phyloP scores from a whole-genome alignment of 2,329 filamentous ascomycete species.

The Sporothrix schenckii region DNA sequence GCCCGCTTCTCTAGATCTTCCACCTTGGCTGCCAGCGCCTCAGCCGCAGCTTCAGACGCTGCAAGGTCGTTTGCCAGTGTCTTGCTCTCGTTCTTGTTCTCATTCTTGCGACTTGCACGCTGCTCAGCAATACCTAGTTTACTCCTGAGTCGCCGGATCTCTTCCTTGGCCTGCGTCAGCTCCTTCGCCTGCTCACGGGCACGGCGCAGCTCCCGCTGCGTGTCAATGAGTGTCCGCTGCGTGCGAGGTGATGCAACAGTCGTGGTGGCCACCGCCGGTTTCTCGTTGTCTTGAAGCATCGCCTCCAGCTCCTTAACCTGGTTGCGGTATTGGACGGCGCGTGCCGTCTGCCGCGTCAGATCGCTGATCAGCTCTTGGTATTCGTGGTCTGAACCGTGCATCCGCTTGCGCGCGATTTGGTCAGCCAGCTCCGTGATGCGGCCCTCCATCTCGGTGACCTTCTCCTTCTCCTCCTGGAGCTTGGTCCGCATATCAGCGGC shows the following conservation, averaged over 20 bases:
- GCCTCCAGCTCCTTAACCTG: slow-evolving; percentile 63
- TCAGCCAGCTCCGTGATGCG: slow-evolving; percentile 63
- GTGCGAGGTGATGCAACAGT: slow-evolving; percentile 52
- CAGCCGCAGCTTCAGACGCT: slow-evolving; percentile 38
- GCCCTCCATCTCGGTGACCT: slow-evolving; percentile 65
- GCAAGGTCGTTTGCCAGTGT: slow-evolving; percentile 42
- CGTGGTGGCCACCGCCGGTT: slow-evolving; percentile 37
- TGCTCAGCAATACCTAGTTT: slow-evolving; percentile 55
- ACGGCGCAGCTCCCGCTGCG: slow-evolving; percentile 57
- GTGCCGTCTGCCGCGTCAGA: slow-evolving; percentile 59
- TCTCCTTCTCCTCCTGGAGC: slow-evolving; percentile 69
- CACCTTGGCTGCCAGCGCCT: slow-evolving; percentile 37
- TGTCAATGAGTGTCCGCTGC: slow-evolving; percentile 56
- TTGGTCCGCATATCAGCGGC: slow-evolving; percentile 66
- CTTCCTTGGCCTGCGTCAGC: slow-evolving; percentile 54
- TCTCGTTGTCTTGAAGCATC: slow-evolving; percentile 48
- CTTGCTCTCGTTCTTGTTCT: slow-evolving; percentile 46
- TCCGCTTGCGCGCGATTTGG: slow-evolving; percentile 52
- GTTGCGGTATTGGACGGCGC: slow-evolving; percentile 60
- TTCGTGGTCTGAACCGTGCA: slow-evolving; percentile 48
- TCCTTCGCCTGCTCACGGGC: slow-evolving; percentile 59
- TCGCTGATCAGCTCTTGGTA: slow-evolving; percentile 56
- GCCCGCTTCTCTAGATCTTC: slow-evolving; percentile 41
- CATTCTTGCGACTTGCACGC: slow-evolving; percentile 45
- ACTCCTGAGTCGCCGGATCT: slow-evolving; percentile 56